Evolutionary conservation across 1,284 basidiomycete species (phyloP).

Genomic region (Pseudozyma pruni): DNA sequence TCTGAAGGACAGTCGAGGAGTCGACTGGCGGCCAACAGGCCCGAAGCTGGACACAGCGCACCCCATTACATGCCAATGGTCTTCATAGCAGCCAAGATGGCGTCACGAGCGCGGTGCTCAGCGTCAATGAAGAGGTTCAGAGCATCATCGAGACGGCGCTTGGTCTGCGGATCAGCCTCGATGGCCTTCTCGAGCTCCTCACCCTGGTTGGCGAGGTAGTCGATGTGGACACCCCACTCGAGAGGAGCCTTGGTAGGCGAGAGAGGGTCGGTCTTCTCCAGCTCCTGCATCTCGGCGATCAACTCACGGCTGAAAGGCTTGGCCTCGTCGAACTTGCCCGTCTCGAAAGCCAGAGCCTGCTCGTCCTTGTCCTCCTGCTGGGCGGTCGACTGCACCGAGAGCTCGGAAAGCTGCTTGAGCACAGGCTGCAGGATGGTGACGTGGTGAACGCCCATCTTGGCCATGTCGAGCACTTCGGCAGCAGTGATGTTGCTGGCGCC

Average conservation of each 20-base stretch:
- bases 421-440: slow-evolving; percentile 30
- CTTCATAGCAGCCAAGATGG: slow-evolving; percentile 28
- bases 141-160: slow-evolving; percentile 32
- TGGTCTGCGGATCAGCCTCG: slow-evolving; percentile 28
- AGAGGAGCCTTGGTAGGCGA: slow-evolving; percentile 9
- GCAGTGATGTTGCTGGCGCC: slow-evolving; percentile 43
- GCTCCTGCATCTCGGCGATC: slow-evolving; percentile 10
- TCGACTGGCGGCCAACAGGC: too few species aligned
- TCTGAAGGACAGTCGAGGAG: too few species aligned
- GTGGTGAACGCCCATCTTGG: slow-evolving; percentile 35
- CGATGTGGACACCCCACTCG: slow-evolving; percentile 17
- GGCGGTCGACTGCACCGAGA: slow-evolving; percentile 11
- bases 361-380: slow-evolving; percentile 4
- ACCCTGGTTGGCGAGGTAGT: slow-evolving; percentile 40
- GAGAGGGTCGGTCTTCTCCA: slow-evolving; percentile 34
- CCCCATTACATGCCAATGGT: background rate
- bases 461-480: slow-evolving; percentile 31
- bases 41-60: background rate
- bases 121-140: slow-evolving; percentile 42
- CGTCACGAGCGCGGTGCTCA: slow-evolving; percentile 22
- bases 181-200: slow-evolving; percentile 26
- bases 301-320: slow-evolving; percentile 2
- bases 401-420: slow-evolving; percentile 33
- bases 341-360: background rate
- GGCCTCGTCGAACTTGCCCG: slow-evolving; percentile 13